These are phyloP conservation scores for Heterobasidion annosum DNA, from an alignment of 1,284 basidiomycete genomes.

Conservation along the genomic window DNA sequence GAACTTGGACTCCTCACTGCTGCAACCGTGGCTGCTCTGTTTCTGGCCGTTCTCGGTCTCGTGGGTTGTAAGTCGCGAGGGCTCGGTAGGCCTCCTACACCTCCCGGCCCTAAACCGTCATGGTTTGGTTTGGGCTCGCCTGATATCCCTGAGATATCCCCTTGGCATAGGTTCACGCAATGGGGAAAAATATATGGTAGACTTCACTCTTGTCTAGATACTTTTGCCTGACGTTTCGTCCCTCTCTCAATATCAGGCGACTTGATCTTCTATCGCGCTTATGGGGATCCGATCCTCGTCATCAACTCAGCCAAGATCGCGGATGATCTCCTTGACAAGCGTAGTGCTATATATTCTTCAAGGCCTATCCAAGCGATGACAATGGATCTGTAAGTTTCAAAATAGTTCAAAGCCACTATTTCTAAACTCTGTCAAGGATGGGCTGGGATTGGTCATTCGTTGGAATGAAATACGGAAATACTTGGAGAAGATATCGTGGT, in stretches of 20 bases:
- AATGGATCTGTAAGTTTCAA: not conserved
- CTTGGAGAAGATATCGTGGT: constrained; percentile 33
- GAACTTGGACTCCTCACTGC: not conserved
- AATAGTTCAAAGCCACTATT: no score
- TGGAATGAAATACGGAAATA: constrained; percentile 29
- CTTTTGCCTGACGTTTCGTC: not conserved
- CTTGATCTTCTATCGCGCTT: not conserved
- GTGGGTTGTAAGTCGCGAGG: not conserved
- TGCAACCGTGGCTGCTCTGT: not conserved
- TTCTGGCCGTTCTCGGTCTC: not conserved
- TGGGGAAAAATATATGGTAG: not conserved
- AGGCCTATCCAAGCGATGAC: not conserved
- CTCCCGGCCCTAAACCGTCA: not conserved
- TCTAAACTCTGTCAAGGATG: constrained; percentile 23
- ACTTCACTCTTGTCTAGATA: not conserved
- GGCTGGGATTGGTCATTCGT: constrained; percentile 42
- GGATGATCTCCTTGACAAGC: not conserved
- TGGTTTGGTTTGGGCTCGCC: not conserved
- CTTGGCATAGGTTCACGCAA: not conserved
- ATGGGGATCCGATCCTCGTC: not conserved
- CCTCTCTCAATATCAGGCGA: not conserved
- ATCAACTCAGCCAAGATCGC: not conserved
- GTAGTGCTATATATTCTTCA: not conserved
- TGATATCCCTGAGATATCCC: not conserved
- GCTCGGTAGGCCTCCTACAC: not conserved